Evolutionary conservation across 148 eudicot species (phyloP).

Genomic region (Dianthus caryophyllus): DNA sequence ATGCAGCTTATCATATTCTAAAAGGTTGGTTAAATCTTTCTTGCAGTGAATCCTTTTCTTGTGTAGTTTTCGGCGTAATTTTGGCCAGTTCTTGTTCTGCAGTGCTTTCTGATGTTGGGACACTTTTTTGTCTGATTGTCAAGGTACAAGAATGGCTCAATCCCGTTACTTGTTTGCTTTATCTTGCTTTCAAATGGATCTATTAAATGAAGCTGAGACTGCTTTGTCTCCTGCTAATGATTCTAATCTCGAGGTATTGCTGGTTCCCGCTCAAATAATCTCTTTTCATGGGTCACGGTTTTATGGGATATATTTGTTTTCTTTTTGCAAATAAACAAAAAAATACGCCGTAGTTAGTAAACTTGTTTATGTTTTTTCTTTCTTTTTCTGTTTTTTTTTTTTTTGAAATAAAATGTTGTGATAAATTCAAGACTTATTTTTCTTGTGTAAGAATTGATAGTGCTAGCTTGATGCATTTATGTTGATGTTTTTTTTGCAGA

Average conservation of each 20-base stretch:
- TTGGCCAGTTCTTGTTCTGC: neutral
- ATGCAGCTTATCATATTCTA: constrained; percentile 76
- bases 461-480: neutral
- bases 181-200: constrained; percentile 95
- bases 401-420: neutral
- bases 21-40: constrained; percentile 46
- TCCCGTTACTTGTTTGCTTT: constrained; percentile 96
- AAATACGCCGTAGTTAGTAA: neutral
- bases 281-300: neutral
- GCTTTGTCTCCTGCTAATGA: constrained; percentile 73
- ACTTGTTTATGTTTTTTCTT: no score
- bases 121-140: constrained; percentile 27
- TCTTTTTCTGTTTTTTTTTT: no score
- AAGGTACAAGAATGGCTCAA: constrained; percentile 82
- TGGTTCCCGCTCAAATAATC: neutral
- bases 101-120: constrained; percentile 4
- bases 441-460: neutral
- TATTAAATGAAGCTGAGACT: constrained; percentile 77
- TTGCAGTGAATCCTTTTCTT: neutral
- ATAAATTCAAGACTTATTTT: neutral
- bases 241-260: constrained; percentile 70
- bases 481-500: constrained; percentile 33
- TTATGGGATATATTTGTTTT: neutral
- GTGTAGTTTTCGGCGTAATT: neutral
- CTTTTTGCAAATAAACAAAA: neutral